Base-by-base conservation (phyloP, 495 filamentous ascomycete genomes). In the Rhypophila decipiens region DNA sequence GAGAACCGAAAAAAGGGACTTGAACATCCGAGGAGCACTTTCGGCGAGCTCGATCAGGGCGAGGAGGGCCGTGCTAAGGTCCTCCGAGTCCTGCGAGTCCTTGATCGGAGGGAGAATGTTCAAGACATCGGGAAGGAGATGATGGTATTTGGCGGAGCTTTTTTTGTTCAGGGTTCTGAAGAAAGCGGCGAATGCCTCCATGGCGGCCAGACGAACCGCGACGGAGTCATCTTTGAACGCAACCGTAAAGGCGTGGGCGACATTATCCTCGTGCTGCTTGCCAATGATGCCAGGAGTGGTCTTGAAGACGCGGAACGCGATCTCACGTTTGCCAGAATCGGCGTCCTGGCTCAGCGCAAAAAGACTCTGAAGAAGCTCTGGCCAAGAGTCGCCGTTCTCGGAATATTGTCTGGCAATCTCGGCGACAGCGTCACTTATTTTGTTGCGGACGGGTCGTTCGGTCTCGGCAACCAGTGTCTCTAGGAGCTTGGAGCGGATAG, bases 201-300 rank as follows among this genome's bases (percentile, higher is more conserved):
- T 91, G 44, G 94, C 89, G 27, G 91, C 82, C 49, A 97, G 82
- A 38, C 90, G 85, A 39, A 95, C 88, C 17, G 78, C 67, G 33
- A 88, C 80, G 24, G 88, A 84, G 20, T 83, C 81, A 69, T 99
- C 94, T 53, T 87, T 87, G 69, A 99, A 96, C 15, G 90, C 94
- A 53, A 82, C 85, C 46, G 83, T 79, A 60, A 99, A 99, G 2
- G 90, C 90, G 29, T 74, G 72, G 10, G 90, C 67, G 12, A 97
- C 89, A 19, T 83, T 79, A 50, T 88, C 85, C 57, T 95, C 87
- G 57, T 99, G 91, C 56, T 95, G 88, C 66, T 84, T 91, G 65
- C 96, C 90, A 56, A 99, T 97, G 56, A 99, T 90, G 17, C 87
- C 88, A 15, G 94, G 94, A 7, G 94, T 96, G 1, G 89, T 91